Evolutionary conservation across 441 rosid genomes (phyloP), one percentile per base, ranked within the genome.

Genomic region (Populus trichocarpa): DNA sequence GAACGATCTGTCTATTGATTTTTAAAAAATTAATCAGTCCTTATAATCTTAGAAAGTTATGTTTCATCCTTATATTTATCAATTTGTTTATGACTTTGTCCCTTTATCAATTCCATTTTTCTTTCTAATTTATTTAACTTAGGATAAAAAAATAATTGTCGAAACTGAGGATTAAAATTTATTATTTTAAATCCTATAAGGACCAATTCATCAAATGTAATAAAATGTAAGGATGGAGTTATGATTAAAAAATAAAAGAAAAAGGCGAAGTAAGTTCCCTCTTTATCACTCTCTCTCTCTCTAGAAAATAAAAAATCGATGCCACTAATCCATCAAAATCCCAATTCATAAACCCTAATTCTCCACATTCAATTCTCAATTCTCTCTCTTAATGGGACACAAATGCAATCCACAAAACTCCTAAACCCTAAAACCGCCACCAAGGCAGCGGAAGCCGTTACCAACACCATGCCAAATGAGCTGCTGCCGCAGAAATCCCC

Each of bases 401-500:
- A 53, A 53, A 75, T 63, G 77, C 79, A 87, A 71, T 81, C 88
- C 12, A 86, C 46, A 42, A 79, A 74, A 69, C 11, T 79, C 25
- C 14, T 79, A 16, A 53, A 53, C 8, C 22, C 61, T 68, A 42
- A 57, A 73, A 79, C 69, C 50, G 69, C 74, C 64, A 79, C 18
- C 68, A 65, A 28, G 32, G 28, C 69, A 16, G 36, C 36, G 26
- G 46, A 3, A n/a, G 22, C n/a, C 71, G 38, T 69, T 20, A n/a
- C 71, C 23, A 32, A 11, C 71, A 36, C 71, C n/a, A 69, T 20
- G 71, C 71, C 71, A 23, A 65, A 65, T 65, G 71, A 69, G 42
- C 71, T 69, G 42, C 50, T 10, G 40, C 42, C 71, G 2, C 88
- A 80, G 79, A 85, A 81, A 87, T 76, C 82, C 14, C 75, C 77